phyloP scores from a whole-genome alignment of 2,329 filamentous ascomycete genomes.

The Exophiala aquamarina region DNA sequence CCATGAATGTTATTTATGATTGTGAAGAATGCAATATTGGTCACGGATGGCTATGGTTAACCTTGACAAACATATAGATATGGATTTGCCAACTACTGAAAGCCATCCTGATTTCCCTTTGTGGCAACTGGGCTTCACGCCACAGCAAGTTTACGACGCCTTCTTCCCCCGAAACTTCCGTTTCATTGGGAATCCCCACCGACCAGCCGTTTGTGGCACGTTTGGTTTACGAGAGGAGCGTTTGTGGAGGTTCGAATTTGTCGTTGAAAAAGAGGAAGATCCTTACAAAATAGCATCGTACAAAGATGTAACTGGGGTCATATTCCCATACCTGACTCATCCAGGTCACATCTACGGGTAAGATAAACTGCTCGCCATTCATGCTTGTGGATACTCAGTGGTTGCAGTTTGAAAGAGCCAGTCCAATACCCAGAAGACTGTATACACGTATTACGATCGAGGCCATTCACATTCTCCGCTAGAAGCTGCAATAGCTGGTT shows the following conservation, averaged over 20 bases:
- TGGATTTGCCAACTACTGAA: conserved; percentile 44
- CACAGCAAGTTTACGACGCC: conserved; percentile 48
- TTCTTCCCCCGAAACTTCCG: conserved; percentile 49
- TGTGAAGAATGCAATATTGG: no score
- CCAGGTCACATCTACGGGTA: conserved; percentile 21
- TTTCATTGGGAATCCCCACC: conserved; percentile 45
- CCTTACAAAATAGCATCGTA: conserved; percentile 34
- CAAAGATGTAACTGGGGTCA: conserved; percentile 28
- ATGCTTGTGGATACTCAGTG: no score
- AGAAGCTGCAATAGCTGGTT: conserved; percentile 51
- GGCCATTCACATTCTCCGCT: conserved; percentile 48
- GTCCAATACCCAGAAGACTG: conserved; percentile 47
- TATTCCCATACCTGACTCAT: conserved; percentile 34
- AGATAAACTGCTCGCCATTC: conserved; percentile 20
- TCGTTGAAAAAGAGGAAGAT: conserved; percentile 33
- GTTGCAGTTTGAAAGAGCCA: conserved; percentile 10
- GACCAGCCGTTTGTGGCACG: conserved; percentile 46
- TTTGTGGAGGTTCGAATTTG: conserved; percentile 47
- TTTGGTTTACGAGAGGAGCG: conserved; percentile 44
- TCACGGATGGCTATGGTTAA: no score
- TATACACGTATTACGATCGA: conserved; percentile 46
- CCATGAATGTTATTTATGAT: no score
- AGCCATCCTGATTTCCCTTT: conserved; percentile 51
- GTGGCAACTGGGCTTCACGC: conserved; percentile 48
- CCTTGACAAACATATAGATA: conserved; percentile 21